Base-by-base conservation (phyloP, 2,329 filamentous ascomycete species). In the Exophiala spinifera region DNA sequence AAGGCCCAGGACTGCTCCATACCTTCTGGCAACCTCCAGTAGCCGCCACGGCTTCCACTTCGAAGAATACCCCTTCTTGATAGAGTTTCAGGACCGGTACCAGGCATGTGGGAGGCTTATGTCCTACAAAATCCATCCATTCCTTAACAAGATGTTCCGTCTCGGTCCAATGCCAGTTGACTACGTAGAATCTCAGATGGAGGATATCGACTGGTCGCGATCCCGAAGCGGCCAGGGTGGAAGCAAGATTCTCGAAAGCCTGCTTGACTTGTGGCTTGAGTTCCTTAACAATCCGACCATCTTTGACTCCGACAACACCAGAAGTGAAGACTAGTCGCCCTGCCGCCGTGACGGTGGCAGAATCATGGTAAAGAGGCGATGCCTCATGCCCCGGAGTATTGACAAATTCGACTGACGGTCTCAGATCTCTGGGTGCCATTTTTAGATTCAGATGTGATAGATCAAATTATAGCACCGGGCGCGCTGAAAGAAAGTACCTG, bases 101-200 rank as follows among this genome's bases (percentile, higher is more conserved):
- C 3, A 76, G 62, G 0, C 72, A 75, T 10, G 70, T 70, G n/a
- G 69, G 69, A 0, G 74, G 74, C 2, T 70, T 67, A 59, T 75
- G 73, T 3, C 63, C 57, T 1, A 50, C 7, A 15, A 50, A 14
- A n/a, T 44, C 21, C 33, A 50, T 17, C 17, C 31, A 44, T 25
- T n/a, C 13, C 17, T 63, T 43, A 14, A 73, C 65, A 4, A 76
- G 53, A 0, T 65, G 59, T 56, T 76, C 74, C 19, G 64, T 63
- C 4, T 70, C 64, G 2, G 66, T 60, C 43, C n/a, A 48, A 15
- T 15, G 14, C 3, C 55, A 47, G 1, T 69, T 60, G 46, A 73
- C 66, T 50, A 75, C 76, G 56, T 72, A 74, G 7, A 74, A 49
- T 0, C 63, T 74, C 4, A 76, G 59, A 50, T 75, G 74, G 6